These are phyloP conservation scores for Lepidium didymum DNA, from an alignment of 345 rosid genomes.

Conservation along the genomic window DNA sequence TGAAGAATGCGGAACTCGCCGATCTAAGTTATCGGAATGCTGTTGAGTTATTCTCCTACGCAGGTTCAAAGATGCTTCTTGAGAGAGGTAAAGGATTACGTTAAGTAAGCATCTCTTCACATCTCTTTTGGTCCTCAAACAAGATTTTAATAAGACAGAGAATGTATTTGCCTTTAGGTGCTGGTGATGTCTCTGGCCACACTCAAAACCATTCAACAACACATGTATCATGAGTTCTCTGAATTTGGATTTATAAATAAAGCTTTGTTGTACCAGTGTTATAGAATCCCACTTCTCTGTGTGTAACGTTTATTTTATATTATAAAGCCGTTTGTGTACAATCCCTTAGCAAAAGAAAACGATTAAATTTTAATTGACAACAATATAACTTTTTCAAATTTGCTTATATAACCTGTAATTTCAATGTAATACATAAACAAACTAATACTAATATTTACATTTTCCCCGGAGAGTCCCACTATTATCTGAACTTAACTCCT, in stretches of 20 bases:
- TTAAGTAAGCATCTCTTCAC: background rate
- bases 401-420: background rate
- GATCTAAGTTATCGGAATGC: slow-evolving; percentile 56
- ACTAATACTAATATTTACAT: background rate
- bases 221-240: slow-evolving; percentile 6
- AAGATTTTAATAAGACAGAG: background rate
- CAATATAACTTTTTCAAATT: background rate
- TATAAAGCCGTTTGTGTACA: background rate
- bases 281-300: background rate
- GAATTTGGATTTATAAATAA: background rate
- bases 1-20: slow-evolving; percentile 58
- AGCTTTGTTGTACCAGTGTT: background rate
- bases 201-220: slow-evolving; percentile 8
- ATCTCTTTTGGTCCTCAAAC: background rate
- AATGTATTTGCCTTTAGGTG: slow-evolving; percentile 12
- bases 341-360: background rate
- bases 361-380: background rate
- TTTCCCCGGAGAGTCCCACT: slow-evolving; percentile 5
- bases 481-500: slow-evolving; percentile 12
- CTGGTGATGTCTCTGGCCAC: slow-evolving; percentile 11
- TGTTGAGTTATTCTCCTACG: slow-evolving; percentile 51
- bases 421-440: background rate
- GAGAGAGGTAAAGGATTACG: slow-evolving; percentile 1
- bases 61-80: slow-evolving; percentile 37
- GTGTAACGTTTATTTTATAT: background rate